These are phyloP conservation scores for Colletotrichum chlorophyti DNA, from an alignment of 2,329 filamentous ascomycete genomes.

Conservation along the genomic window DNA sequence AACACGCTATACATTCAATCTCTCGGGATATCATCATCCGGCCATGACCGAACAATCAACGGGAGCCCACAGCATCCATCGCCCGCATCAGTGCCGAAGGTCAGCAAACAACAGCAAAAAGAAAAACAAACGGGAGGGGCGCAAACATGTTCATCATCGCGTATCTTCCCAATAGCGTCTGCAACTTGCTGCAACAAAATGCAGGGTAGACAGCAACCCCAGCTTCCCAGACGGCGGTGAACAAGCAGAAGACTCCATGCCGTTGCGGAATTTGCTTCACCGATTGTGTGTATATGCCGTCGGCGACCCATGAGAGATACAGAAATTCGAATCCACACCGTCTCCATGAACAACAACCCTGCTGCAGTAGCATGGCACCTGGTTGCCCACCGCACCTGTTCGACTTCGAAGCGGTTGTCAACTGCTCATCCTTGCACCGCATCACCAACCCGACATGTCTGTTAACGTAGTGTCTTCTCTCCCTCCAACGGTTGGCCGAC, in stretches of 20 bases:
- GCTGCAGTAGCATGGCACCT: too few species aligned
- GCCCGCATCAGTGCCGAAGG: neutral
- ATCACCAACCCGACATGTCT: slow-evolving; percentile 8
- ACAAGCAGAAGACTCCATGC: neutral
- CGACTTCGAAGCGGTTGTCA: too few species aligned
- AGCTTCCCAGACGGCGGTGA: slow-evolving; percentile 22
- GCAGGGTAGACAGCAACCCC: slow-evolving; percentile 11
- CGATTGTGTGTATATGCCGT: slow-evolving; percentile 8
- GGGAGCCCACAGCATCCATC: neutral
- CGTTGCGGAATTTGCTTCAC: too few species aligned
- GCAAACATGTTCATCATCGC: neutral
- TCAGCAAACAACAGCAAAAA: neutral
- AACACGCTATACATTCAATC: too few species aligned
- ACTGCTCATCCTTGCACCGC: slow-evolving; percentile 17
- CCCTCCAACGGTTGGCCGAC: neutral
- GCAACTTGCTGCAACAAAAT: neutral
- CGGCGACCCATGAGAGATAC: slow-evolving; percentile 1
- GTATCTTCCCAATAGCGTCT: neutral
- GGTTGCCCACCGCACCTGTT: too few species aligned
- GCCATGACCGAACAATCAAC: neutral
- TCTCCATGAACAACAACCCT: neutral
- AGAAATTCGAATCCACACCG: neutral
- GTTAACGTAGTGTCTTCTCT: neutral
- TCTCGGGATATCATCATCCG: slow-evolving; percentile 10
- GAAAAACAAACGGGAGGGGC: neutral